Base-by-base conservation (phyloP, 305 asterid genomes). In the Caryopteris hybrid region DNA sequence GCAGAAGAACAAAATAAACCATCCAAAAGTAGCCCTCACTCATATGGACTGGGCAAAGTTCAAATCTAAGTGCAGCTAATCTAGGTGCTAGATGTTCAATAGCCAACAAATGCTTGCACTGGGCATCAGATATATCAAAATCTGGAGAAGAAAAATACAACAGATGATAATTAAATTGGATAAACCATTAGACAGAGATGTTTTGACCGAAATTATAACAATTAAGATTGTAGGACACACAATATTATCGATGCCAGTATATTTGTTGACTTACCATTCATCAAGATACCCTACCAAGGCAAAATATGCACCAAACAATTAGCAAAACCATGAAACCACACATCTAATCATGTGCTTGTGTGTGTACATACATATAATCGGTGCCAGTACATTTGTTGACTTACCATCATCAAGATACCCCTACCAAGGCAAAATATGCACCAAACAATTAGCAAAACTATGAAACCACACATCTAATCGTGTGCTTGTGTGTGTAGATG, bases 1-100 rank as follows among this genome's bases (percentile, higher is more conserved):
- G 85, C 69, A 94, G 83, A 71, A 94, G 96, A 77, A 94, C 96
- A 61, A 94, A 94, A 69, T 94, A 94, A 75, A 94, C 99, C 95
- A 89, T 89, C 99, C 99, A 94, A 81, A 94, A 94, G 88, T 85
- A 91, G 64, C 93, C 88, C 71, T 80, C 89, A 31, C 88, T 90
- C 90, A 94, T 81, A 81, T 91, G 99, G 46, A 78, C 89, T 45
- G 99, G 99, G 77, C 95, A 91, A 71, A 94, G 92, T 82, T 91
- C 99, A 71, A 76, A 79, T 88, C 98, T 85, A 60, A 94, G 96
- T 52, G 99, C 98, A 64, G 96, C 94, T 78, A 94, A 85, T 85
- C 95, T 83, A 21, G 95, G 97, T 20, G 91, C 81, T 27, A 89
- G 79, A 76, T 76, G 82, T 80, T 94, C 98, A 62, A 94, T 80